phyloP scores from a whole-genome alignment of 257 asterid species.

The Salvia rosmarinus region DNA sequence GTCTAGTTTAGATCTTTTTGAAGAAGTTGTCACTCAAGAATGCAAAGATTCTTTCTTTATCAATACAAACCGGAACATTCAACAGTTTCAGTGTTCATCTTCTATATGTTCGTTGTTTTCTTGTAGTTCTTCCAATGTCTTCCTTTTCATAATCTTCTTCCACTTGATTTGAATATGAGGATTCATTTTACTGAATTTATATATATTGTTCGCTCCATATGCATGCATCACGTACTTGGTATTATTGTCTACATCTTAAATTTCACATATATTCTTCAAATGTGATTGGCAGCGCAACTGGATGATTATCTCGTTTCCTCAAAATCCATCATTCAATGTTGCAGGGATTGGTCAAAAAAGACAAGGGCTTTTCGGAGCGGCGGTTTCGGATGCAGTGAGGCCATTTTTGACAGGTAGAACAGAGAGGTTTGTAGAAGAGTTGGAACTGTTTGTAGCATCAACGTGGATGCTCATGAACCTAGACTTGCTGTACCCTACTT shows the following conservation, averaged over 20 bases:
- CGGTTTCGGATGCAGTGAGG: constrained; percentile 59
- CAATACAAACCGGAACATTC: background rate
- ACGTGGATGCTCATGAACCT: constrained; percentile 54
- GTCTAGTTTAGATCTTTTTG: background rate
- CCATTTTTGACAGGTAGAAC: constrained; percentile 70
- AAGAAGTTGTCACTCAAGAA: background rate
- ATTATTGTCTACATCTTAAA: constrained; percentile 43
- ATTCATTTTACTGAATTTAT: background rate
- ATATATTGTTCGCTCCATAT: constrained; percentile 16
- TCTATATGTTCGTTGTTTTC: background rate
- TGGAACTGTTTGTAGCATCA: constrained; percentile 74
- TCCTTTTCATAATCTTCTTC: background rate
- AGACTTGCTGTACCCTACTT: constrained; percentile 47
- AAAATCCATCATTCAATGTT: background rate
- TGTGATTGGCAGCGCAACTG: constrained; percentile 10
- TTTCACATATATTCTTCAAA: background rate
- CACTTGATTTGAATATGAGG: background rate
- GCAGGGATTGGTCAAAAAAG: constrained; percentile 58
- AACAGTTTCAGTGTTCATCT: background rate
- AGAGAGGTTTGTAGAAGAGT: constrained; percentile 60
- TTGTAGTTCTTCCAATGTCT: background rate
- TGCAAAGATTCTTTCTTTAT: background rate
- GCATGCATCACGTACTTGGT: constrained; percentile 72
- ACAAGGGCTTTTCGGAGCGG: constrained; percentile 36
- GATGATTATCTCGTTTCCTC: background rate